phyloP scores from a whole-genome alignment of 176 grass and related monocot genomes.

The Rhynchospora breviuscula region DNA sequence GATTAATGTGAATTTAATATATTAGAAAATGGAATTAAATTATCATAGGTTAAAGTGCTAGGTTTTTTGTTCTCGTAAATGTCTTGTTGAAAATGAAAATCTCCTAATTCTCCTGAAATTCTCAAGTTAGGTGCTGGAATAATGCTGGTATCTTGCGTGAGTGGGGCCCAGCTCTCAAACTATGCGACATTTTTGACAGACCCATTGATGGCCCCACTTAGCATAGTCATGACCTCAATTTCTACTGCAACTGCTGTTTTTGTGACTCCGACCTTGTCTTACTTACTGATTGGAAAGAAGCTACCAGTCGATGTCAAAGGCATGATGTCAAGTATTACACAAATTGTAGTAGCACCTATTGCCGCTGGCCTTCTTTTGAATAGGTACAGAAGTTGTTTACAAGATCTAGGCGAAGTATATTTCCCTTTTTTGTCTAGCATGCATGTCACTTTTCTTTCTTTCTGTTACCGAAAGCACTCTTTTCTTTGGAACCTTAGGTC shows the following conservation, averaged over 20 bases:
- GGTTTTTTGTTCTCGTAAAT: neutral
- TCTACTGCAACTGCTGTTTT: conserved; percentile 89
- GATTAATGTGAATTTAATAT: neutral
- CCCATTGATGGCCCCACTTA: conserved; percentile 83
- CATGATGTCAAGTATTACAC: conserved; percentile 93
- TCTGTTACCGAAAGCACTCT: neutral
- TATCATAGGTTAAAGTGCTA: neutral
- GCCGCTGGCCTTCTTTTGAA: conserved; percentile 81
- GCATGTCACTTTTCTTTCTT: neutral
- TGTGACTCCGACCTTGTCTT: conserved; percentile 81
- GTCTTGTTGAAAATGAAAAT: neutral
- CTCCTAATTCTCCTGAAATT: conserved; percentile 1
- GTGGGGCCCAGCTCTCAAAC: conserved; percentile 86
- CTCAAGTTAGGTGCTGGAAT: conserved; percentile 75
- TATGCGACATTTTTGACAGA: conserved; percentile 93
- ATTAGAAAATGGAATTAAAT: neutral
- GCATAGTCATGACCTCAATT: conserved; percentile 99
- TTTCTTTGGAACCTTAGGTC: conserved; percentile 7
- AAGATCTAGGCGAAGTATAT: neutral
- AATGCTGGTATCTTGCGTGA: conserved; percentile 97
- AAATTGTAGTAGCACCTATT: conserved; percentile 97
- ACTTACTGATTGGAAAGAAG: conserved; percentile 91
- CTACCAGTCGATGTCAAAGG: conserved; percentile 84
- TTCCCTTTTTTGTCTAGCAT: neutral
- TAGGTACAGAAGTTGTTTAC: conserved; percentile 41